Percentiles rank a stretch among this genome's conserved stretches.
phyloP scores from a whole-genome alignment of 495 filamentous ascomycete genomes.

The Pyrenula massariospora region DNA sequence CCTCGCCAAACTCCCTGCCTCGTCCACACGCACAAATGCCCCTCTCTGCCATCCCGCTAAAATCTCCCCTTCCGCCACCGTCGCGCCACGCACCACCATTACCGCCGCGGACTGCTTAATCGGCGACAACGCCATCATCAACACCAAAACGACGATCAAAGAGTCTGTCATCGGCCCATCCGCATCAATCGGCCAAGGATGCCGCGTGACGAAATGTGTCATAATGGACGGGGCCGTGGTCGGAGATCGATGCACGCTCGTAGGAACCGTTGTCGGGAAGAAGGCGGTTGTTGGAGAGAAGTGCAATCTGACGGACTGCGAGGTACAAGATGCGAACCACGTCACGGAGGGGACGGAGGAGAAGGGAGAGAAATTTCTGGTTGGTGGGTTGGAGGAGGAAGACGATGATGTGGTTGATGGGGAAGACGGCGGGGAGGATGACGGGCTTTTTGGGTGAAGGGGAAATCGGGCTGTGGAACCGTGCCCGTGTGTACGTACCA shows the following conservation, averaged over 20 bases:
- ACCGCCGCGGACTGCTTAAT: constrained; percentile 66
- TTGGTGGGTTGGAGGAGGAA: constrained; percentile 46
- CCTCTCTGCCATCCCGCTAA: constrained; percentile 60
- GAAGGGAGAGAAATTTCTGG: constrained; percentile 79
- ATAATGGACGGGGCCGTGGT: constrained; percentile 85
- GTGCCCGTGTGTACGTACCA: no score
- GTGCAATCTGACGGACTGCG: constrained; percentile 69
- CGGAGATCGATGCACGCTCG: constrained; percentile 62
- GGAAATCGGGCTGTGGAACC: constrained; percentile 1
- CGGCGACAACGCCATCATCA: constrained; percentile 74
- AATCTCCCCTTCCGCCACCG: constrained; percentile 64
- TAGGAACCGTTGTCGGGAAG: constrained; percentile 71
- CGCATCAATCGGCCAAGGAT: constrained; percentile 69
- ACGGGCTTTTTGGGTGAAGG: neutral
- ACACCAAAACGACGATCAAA: constrained; percentile 75
- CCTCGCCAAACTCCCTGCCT: constrained; percentile 48
- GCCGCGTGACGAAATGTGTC: constrained; percentile 68
- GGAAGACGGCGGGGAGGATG: constrained; percentile 21
- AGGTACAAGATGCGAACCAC: constrained; percentile 77
- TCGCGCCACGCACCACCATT: constrained; percentile 66
- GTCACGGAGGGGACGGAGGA: constrained; percentile 73
- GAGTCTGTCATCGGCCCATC: constrained; percentile 78
- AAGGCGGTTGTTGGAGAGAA: constrained; percentile 65
- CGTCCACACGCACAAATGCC: no score
- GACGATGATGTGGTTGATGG: constrained; percentile 41